A percentile compares a stretch with the other conserved stretches of the same genome.
Evolutionary conservation across 768 basidiomycete genomes (phyloP).

Genomic region (Mrakia blollopis): DNA sequence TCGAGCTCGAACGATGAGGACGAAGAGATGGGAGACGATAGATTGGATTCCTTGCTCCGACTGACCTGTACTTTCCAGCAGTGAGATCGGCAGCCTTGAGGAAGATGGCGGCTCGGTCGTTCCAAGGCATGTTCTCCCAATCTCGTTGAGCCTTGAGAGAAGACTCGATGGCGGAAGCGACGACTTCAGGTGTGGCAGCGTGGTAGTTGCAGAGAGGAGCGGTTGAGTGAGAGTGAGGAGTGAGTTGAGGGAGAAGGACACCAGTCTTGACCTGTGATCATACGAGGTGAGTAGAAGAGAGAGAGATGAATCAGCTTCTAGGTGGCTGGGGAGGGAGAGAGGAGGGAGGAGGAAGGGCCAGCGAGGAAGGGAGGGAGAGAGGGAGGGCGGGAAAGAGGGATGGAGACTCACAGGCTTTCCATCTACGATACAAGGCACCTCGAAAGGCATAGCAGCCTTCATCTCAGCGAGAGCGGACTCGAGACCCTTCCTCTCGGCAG

Average conservation of each 20-base stretch:
- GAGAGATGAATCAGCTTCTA: not conserved
- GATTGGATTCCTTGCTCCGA: not conserved
- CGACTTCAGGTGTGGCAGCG: constrained; percentile 72
- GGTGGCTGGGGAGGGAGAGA: too few species aligned
- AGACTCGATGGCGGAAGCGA: constrained; percentile 74
- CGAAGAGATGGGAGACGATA: too few species aligned
- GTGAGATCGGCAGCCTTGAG: constrained; percentile 95
- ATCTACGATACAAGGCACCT: constrained; percentile 88
- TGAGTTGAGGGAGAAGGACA: constrained; percentile 61
- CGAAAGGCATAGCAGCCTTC: constrained; percentile 76
- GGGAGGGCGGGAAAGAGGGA: not conserved
- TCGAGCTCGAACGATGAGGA: not conserved
- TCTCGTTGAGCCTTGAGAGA: constrained; percentile 77
- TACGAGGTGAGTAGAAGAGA: not conserved
- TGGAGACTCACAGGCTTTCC: constrained; percentile 66
- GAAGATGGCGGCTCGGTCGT: constrained; percentile 95
- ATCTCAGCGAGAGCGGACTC: constrained; percentile 70
- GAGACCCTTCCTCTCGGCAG: constrained; percentile 68
- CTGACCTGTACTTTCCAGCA: constrained; percentile 61
- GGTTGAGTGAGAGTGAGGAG: constrained; percentile 66
- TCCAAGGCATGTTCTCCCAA: constrained; percentile 96
- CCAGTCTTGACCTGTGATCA: constrained; percentile 67
- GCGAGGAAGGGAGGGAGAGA: not conserved
- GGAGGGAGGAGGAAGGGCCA: not conserved
- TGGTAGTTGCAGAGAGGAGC: constrained; percentile 81